phyloP scores from a whole-genome alignment of 176 grass and related monocot species.

The Aegilops bicornis region DNA sequence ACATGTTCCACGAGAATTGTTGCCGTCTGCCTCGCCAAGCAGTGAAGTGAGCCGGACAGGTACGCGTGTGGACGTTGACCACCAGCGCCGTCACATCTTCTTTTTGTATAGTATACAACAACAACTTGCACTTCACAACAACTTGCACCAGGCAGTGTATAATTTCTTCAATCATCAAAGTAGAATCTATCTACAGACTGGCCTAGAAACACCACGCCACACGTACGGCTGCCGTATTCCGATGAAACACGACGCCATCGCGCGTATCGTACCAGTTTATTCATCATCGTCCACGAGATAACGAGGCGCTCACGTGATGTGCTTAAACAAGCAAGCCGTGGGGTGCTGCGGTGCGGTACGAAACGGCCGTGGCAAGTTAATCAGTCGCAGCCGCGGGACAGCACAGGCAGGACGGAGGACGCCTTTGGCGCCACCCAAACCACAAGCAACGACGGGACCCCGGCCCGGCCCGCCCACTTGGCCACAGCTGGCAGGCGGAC shows the following conservation, averaged over 20 bases:
- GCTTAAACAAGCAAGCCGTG: conserved; percentile 20
- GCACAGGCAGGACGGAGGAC: background rate
- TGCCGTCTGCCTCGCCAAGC: background rate
- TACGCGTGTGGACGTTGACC: background rate
- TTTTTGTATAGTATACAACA: background rate
- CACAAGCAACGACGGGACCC: background rate
- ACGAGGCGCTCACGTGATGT: background rate
- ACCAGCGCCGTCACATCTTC: background rate
- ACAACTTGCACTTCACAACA: background rate
- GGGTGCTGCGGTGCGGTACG: background rate
- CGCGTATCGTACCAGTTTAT: background rate
- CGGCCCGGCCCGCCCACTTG: background rate
- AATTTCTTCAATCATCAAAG: background rate
- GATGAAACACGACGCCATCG: background rate
- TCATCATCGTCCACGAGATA: background rate
- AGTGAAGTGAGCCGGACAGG: background rate
- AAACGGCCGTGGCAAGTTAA: conserved; percentile 17
- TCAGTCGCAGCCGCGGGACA: background rate
- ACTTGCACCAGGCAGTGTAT: background rate
- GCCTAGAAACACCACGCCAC: background rate
- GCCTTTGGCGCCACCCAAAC: background rate
- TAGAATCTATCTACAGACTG: too few relatives aligned
- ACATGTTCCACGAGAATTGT: background rate
- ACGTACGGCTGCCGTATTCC: background rate
- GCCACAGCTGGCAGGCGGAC: conserved; percentile 38